These are phyloP conservation scores for Sphagnum contortum DNA, from an alignment of 225 moss, liverwort and hornwort species.

Conservation along the genomic window DNA sequence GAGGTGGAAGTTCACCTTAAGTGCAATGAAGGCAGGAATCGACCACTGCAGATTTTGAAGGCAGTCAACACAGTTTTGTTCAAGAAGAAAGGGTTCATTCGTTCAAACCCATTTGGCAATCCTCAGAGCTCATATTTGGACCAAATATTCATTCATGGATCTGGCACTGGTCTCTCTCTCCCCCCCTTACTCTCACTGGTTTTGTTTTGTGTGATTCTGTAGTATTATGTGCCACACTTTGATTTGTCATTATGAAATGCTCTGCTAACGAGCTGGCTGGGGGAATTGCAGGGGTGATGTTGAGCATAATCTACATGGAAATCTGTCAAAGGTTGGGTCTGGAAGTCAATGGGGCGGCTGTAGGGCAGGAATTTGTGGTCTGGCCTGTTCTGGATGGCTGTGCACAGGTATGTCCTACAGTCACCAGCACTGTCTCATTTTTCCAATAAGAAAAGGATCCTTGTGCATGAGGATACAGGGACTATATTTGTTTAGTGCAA, in stretches of 20 bases:
- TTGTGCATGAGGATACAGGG: no score
- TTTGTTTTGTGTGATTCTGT: neutral
- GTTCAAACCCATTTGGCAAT: conserved; percentile 7
- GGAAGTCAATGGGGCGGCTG: conserved; percentile 14
- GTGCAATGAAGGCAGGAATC: conserved; percentile 1
- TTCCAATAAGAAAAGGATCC: no score
- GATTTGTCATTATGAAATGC: neutral
- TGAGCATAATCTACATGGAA: conserved; percentile 14
- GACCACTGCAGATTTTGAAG: conserved; percentile 11
- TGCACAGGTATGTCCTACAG: conserved; percentile 6
- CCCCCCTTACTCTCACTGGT: neutral
- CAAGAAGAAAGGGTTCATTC: conserved; percentile 9
- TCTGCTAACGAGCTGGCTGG: neutral
- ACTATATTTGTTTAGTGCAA: no score
- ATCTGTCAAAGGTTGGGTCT: conserved; percentile 16
- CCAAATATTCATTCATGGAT: conserved; percentile 11
- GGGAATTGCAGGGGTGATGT: conserved; percentile 14
- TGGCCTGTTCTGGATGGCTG: conserved; percentile 14
- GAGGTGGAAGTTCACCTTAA: conserved; percentile 12
- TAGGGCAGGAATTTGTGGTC: conserved; percentile 9
- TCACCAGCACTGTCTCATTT: no score
- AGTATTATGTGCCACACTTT: neutral
- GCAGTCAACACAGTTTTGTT: conserved; percentile 11
- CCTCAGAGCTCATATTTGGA: conserved; percentile 9
- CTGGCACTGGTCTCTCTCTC: conserved; percentile 8